Evolutionary conservation across 2,329 filamentous ascomycete genomes (phyloP).

Genomic region (Colletotrichum spaethianum): DNA sequence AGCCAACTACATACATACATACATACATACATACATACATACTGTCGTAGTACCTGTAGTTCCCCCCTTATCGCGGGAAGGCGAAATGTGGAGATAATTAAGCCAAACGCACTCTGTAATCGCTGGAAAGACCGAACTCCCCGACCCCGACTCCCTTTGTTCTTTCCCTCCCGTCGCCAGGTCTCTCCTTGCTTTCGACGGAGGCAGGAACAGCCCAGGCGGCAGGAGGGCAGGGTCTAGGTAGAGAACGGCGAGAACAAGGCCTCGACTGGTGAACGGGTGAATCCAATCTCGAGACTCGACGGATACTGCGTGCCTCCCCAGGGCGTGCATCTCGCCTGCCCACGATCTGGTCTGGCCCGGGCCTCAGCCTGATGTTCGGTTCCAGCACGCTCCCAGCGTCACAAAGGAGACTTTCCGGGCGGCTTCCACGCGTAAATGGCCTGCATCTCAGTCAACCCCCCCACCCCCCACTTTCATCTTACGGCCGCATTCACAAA

Average conservation of each 20-base stretch:
- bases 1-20: too few relatives aligned
- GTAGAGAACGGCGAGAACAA: neutral
- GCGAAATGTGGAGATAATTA: neutral
- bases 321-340: neutral
- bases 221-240: neutral
- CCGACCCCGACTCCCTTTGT: constrained; percentile 2
- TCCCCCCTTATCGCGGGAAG: neutral
- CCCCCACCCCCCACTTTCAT: constrained; percentile 26
- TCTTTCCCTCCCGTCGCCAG: neutral
- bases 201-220: neutral
- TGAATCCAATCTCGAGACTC: neutral
- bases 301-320: neutral
- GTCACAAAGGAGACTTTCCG: constrained; percentile 14
- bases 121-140: neutral
- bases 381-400: neutral
- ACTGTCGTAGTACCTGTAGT: neutral
- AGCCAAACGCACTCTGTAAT: neutral
- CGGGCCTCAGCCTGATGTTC: neutral
- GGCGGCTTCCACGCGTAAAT: constrained; percentile 11
- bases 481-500: constrained; percentile 33
- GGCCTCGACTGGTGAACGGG: neutral
- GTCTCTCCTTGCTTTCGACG: neutral
- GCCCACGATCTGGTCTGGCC: neutral
- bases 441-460: neutral
- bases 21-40: too few relatives aligned